Conservation (phyloP, 441 rosid genomes). For the Arabidopsis lyrata region DNA sequence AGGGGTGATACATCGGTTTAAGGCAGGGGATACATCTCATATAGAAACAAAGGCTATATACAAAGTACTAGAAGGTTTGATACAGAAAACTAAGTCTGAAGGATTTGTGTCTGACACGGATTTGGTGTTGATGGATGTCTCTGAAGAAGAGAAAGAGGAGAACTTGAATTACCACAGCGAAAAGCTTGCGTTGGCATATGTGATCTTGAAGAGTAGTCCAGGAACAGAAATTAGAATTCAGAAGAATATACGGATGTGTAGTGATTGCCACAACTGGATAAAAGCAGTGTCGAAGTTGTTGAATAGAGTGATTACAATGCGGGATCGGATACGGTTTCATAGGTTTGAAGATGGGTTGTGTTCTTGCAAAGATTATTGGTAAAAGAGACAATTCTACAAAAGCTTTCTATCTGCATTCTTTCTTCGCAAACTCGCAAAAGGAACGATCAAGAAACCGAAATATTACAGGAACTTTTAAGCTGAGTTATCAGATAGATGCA, state of each 20-base stretch:
- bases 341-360: slow-evolving; percentile 79
- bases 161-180: slow-evolving; percentile 78
- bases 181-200: slow-evolving; percentile 81
- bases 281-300: slow-evolving; percentile 70
- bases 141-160: slow-evolving; percentile 85
- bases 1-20: slow-evolving; percentile 61
- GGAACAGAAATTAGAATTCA: slow-evolving; percentile 69
- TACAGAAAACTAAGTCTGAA: slow-evolving; percentile 52
- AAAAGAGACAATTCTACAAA: neutral
- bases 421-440: neutral
- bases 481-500: neutral
- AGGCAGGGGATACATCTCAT: slow-evolving; percentile 65
- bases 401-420: neutral
- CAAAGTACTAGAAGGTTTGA: slow-evolving; percentile 59
- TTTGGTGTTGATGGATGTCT: slow-evolving; percentile 85
- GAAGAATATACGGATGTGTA: slow-evolving; percentile 77
- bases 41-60: slow-evolving; percentile 63
- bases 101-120: slow-evolving; percentile 71
- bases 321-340: slow-evolving; percentile 89
- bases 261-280: slow-evolving; percentile 83
- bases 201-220: slow-evolving; percentile 70
- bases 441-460: neutral
- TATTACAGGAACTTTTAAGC: neutral
- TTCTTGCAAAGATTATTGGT: slow-evolving; percentile 85
- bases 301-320: slow-evolving; percentile 65